Evolutionary conservation across 768 basidiomycete species (phyloP).

Genomic region (Phylloporus sp.): DNA sequence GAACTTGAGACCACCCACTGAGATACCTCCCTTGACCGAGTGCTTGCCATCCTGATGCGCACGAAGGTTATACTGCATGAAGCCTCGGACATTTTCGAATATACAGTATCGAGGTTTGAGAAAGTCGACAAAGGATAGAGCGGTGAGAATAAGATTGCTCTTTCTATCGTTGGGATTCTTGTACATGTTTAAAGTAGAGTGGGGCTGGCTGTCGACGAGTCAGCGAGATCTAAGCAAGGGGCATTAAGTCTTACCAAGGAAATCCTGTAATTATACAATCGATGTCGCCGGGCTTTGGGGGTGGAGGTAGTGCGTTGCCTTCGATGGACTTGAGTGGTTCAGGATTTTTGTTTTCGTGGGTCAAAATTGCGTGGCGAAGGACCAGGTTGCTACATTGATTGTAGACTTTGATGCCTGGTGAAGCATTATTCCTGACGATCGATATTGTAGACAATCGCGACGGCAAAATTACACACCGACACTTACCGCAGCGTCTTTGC

Average conservation of each 20-base stretch:
- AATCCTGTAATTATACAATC: constrained; percentile 67
- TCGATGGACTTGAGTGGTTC: constrained; percentile 39
- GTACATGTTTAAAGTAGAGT: constrained; percentile 69
- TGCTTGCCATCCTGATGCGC: constrained; percentile 36
- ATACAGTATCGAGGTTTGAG: constrained; percentile 39
- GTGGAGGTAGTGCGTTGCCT: constrained; percentile 37
- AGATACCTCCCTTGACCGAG: constrained; percentile 56
- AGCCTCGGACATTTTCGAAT: constrained; percentile 48
- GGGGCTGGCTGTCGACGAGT: constrained; percentile 55
- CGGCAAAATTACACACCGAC: neutral
- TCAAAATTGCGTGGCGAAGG: constrained; percentile 53
- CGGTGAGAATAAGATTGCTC: constrained; percentile 63
- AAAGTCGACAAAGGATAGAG: constrained; percentile 41
- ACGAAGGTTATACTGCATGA: constrained; percentile 37
- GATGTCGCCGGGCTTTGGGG: constrained; percentile 48
- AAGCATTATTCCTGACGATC: constrained; percentile 43
- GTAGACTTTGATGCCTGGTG: constrained; percentile 47
- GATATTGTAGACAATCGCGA: constrained; percentile 1
- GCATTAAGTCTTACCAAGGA: constrained; percentile 52
- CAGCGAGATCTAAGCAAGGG: neutral
- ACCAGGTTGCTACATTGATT: constrained; percentile 70
- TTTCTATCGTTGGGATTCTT: constrained; percentile 62
- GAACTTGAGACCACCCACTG: constrained; percentile 73
- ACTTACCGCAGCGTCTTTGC: constrained; percentile 58
- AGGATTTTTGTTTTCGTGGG: constrained; percentile 37